phyloP scores from a whole-genome alignment of 2,329 filamentous ascomycete species.

The Cryphonectria nitschkei region DNA sequence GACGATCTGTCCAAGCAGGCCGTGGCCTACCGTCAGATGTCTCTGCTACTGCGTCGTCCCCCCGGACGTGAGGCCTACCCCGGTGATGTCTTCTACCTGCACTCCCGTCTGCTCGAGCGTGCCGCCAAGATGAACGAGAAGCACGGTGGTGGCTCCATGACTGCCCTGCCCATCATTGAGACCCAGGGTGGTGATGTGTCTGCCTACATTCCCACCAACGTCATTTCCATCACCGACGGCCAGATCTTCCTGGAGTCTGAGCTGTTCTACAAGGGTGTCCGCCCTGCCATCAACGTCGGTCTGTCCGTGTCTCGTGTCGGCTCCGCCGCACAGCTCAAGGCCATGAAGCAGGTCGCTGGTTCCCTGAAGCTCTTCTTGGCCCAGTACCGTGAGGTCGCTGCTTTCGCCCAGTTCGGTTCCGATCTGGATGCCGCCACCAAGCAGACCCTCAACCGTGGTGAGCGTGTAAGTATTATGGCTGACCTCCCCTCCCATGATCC shows the following conservation, averaged over 20 bases:
- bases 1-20: constrained; percentile 99
- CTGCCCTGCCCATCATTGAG: constrained; percentile 96
- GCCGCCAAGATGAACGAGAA: constrained; percentile 98
- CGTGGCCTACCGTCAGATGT: constrained; percentile 80
- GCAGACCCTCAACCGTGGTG: constrained; percentile 97
- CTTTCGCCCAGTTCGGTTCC: constrained; percentile 99
- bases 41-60: constrained; percentile 93
- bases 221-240: constrained; percentile 99
- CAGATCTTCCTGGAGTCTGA: constrained; percentile 99
- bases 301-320: constrained; percentile 99
- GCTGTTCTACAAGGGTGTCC: constrained; percentile 99
- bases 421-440: constrained; percentile 98
- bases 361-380: constrained; percentile 99
- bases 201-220: constrained; percentile 99
- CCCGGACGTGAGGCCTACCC: constrained; percentile 99
- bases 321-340: constrained; percentile 98
- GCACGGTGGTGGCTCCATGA: constrained; percentile 93
- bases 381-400: constrained; percentile 99
- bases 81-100: constrained; percentile 98
- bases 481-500: constrained; percentile 16
- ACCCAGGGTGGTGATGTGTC: constrained; percentile 99
- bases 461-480: constrained; percentile 71
- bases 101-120: constrained; percentile 99
- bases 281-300: constrained; percentile 99
- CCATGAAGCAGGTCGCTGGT: constrained; percentile 99